Evolutionary conservation across 2,329 filamentous ascomycete genomes (phyloP), one percentile per base, ranked within the genome.

Genomic region (Apiospora phragmitis): DNA sequence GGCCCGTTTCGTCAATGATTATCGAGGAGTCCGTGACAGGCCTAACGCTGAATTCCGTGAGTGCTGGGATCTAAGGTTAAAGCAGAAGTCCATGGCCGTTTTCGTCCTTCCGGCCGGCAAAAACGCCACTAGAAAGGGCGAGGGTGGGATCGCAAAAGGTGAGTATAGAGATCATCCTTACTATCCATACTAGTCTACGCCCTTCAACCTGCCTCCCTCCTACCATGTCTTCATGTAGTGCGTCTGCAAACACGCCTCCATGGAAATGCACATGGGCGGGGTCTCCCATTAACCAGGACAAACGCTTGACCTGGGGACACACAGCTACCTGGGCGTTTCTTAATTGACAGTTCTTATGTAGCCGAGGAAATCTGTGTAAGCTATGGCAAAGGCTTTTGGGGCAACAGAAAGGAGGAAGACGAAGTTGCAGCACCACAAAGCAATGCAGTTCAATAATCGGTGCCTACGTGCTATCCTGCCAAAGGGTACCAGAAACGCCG

Each of bases 361-460:
- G 89, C 90, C 1, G 85, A 90, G 72, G 90, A 92, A 83, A 88
- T 92, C 69, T 77, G 91, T 68, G 88, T 92, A 16, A 91, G 88
- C 73, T 92, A 92, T 75, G 90, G 90, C 7, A 92, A 90, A 78
- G 90, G 90, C 0, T 92, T 92, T 73, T 92, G 90, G 89, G 82
- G 83, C 26, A 84, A 83, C 55, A 38, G 55, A 11, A 73, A 70
- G 41, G 68, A 72, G 45, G 70, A 70, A 4, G 68, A 68, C 32
- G 21, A 41, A 38, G 67, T 65, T 16, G 18, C 43, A 45, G 47
- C 35, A 24, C n/a, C n/a, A n/a, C n/a, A n/a, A n/a, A 26, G 3
- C 16, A 16, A 59, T 3, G 11, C 2, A 32, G 26, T 7, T 32
- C 26, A 16, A 32, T 55, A 32, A 55, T 5, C 16, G 14, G 3